phyloP scores from a whole-genome alignment of 2,329 filamentous ascomycete genomes.

The Boeremia exigua region DNA sequence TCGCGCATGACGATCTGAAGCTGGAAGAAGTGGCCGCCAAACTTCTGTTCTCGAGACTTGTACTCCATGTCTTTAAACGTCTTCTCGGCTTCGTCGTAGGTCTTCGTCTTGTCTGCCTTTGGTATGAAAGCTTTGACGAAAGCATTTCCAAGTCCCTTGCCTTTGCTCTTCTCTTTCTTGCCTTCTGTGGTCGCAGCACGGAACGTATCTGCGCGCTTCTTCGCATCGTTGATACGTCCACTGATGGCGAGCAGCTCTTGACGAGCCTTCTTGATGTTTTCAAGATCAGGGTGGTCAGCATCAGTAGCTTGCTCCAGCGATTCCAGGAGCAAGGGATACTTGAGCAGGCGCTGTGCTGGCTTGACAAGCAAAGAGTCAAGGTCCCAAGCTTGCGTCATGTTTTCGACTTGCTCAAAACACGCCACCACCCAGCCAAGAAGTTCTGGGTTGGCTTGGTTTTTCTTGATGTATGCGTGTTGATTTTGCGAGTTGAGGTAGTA shows the following conservation, averaged over 20 bases:
- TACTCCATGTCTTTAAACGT: slow-evolving; percentile 80
- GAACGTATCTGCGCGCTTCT: slow-evolving; percentile 91
- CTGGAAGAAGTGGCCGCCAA: slow-evolving; percentile 89
- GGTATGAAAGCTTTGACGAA: slow-evolving; percentile 89
- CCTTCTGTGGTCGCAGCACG: slow-evolving; percentile 42
- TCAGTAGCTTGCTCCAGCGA: slow-evolving; percentile 82
- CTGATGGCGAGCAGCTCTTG: slow-evolving; percentile 70
- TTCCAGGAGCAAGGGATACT: slow-evolving; percentile 86
- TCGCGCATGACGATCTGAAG: slow-evolving; percentile 91
- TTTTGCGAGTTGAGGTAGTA: slow-evolving; percentile 70
- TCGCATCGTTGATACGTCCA: slow-evolving; percentile 85
- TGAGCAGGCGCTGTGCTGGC: slow-evolving; percentile 91
- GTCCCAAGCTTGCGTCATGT: slow-evolving; percentile 93
- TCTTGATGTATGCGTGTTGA: slow-evolving; percentile 66
- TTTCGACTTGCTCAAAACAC: slow-evolving; percentile 89
- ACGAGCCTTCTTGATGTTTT: slow-evolving; percentile 72
- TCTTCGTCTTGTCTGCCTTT: slow-evolving; percentile 83
- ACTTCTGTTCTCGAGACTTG: slow-evolving; percentile 80
- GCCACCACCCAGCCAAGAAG: slow-evolving; percentile 85
- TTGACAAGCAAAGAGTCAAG: slow-evolving; percentile 96
- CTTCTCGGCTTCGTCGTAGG: slow-evolving; percentile 68
- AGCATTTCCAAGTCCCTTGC: slow-evolving; percentile 65
- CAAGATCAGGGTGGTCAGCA: slow-evolving; percentile 80
- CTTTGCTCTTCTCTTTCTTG: slow-evolving; percentile 45
- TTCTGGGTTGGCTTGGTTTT: slow-evolving; percentile 61